A percentile compares a stretch with the other conserved stretches of the same genome.
Conservation (phyloP, 2,329 filamentous ascomycete species). For the Fusarium austroafricanum region DNA sequence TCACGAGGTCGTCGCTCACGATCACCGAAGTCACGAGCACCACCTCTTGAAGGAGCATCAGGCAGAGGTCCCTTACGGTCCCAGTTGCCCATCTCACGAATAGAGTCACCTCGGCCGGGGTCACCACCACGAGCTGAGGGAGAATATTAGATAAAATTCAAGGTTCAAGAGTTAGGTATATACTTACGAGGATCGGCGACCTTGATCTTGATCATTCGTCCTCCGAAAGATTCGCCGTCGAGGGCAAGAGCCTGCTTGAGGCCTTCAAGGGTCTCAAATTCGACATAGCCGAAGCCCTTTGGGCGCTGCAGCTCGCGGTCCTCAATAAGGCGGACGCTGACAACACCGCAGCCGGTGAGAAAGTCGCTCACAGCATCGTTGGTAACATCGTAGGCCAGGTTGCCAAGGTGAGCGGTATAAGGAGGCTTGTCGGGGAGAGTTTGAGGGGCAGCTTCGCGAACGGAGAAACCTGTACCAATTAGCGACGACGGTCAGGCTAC, state of each 20-base stretch:
- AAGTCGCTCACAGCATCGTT: slow-evolving; percentile 85
- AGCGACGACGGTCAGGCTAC: slow-evolving; percentile 25
- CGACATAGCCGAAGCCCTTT: slow-evolving; percentile 98
- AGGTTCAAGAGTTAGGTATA: background rate
- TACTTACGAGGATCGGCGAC: slow-evolving; percentile 95
- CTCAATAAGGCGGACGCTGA: slow-evolving; percentile 94
- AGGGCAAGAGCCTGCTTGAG: slow-evolving; percentile 90
- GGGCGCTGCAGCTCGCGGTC: slow-evolving; percentile 93
- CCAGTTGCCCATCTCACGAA: slow-evolving; percentile 89
- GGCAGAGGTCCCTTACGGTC: slow-evolving; percentile 90
- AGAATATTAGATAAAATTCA: slow-evolving; percentile 51
- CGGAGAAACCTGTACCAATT: slow-evolving; percentile 61
- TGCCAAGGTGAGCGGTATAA: slow-evolving; percentile 95
- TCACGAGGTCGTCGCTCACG: slow-evolving; percentile 78
- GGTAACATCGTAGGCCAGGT: slow-evolving; percentile 94
- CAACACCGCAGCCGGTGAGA: slow-evolving; percentile 85
- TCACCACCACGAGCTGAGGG: slow-evolving; percentile 83
- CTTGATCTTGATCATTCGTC: slow-evolving; percentile 90
- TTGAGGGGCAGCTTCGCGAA: slow-evolving; percentile 79
- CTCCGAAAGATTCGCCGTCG: slow-evolving; percentile 85
- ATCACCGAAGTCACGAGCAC: slow-evolving; percentile 65
- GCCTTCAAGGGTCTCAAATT: slow-evolving; percentile 88
- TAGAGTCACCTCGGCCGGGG: slow-evolving; percentile 65
- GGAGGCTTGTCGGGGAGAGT: slow-evolving; percentile 88
- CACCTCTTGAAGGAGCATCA: slow-evolving; percentile 71